phyloP scores from a whole-genome alignment of 2,329 filamentous ascomycete genomes.

The Colletotrichum australisinense region DNA sequence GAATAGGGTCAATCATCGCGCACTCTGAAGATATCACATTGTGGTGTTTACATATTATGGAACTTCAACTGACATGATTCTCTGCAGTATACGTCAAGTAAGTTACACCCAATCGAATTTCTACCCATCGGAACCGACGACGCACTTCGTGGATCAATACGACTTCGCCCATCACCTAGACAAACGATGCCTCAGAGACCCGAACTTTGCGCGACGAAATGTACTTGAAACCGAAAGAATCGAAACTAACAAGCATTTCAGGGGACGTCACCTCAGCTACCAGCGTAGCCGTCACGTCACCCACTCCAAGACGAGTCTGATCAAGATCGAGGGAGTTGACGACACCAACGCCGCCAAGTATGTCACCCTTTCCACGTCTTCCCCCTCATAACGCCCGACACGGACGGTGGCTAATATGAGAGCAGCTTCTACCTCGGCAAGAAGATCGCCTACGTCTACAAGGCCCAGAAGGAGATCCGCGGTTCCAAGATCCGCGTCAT shows the following conservation, averaged over 20 bases:
- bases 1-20: background rate
- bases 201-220: background rate
- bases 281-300: constrained; percentile 93
- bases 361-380: constrained; percentile 46
- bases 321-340: constrained; percentile 99
- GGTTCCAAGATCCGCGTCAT: constrained; percentile 99
- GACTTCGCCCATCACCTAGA: constrained; percentile 2
- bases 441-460: constrained; percentile 99
- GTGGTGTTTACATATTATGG: background rate
- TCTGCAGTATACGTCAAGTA: constrained; percentile 86
- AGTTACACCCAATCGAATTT: constrained; percentile 58
- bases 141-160: background rate
- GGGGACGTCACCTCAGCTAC: constrained; percentile 98
- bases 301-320: constrained; percentile 90
- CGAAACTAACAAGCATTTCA: constrained; percentile 47
- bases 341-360: constrained; percentile 89
- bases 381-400: no score
- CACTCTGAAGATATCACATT: constrained; percentile 2
- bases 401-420: constrained; percentile 38
- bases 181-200: background rate
- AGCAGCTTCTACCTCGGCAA: constrained; percentile 95
- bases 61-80: constrained; percentile 50
- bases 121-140: constrained; percentile 9
- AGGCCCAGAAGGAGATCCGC: constrained; percentile 91
- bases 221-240: background rate